Evolutionary conservation across 805 yeast species (phyloP).

Genomic region (Candida anglica): DNA sequence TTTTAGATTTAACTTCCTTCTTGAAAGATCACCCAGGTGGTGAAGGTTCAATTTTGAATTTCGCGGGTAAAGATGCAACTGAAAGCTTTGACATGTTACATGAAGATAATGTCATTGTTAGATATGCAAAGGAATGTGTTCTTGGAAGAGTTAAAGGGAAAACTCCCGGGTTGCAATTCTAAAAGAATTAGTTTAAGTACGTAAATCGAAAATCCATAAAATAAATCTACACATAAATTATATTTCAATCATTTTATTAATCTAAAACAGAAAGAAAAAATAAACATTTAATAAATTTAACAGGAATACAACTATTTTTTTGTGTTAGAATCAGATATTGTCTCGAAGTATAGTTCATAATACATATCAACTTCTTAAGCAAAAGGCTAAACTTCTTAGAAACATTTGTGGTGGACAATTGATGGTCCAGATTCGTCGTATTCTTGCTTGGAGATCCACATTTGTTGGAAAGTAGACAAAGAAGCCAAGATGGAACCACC

Average conservation of each 20-base stretch:
- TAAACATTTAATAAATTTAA: slow-evolving; percentile 1
- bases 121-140: slow-evolving; percentile 45
- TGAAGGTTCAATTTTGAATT: slow-evolving; percentile 45
- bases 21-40: slow-evolving; percentile 58
- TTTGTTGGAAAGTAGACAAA: slow-evolving; percentile 99
- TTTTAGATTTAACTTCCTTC: slow-evolving; percentile 45
- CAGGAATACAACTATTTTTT: slow-evolving; percentile 1
- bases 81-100: slow-evolving; percentile 52
- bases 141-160: slow-evolving; percentile 50
- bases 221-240: neutral
- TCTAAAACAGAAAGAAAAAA: neutral
- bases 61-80: slow-evolving; percentile 47
- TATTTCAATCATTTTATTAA: neutral
- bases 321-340: too few species aligned
- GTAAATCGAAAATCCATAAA: neutral
- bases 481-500: slow-evolving; percentile 99
- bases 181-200: slow-evolving; percentile 1
- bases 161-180: slow-evolving; percentile 36
- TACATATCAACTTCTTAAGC: too few species aligned
- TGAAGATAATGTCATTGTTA: slow-evolving; percentile 50
- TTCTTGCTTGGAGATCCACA: slow-evolving; percentile 99
- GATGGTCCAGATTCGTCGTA: slow-evolving; percentile 99
- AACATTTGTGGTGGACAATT: slow-evolving; percentile 94
- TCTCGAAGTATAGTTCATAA: too few species aligned
- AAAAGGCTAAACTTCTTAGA: too few species aligned